A percentile compares a stretch with the other conserved stretches of the same genome.
These are phyloP conservation scores for Phytopythium litorale DNA, from an alignment of 352 stramenopile species.

Conservation along the genomic window DNA sequence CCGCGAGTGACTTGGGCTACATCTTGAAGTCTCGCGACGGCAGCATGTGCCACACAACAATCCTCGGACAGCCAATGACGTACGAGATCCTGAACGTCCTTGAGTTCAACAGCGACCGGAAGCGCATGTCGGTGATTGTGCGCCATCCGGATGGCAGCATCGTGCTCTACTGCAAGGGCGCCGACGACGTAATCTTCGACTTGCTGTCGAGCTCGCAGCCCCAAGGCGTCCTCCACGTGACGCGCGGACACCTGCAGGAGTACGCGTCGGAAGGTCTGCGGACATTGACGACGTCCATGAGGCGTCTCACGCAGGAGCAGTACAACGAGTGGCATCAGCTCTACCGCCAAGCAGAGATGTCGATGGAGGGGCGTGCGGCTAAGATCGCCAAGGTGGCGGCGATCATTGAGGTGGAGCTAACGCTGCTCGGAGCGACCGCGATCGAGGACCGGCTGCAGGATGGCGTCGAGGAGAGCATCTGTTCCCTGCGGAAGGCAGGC, in stretches of 20 bases:
- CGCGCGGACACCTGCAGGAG: constrained; percentile 76
- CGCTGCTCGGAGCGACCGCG: constrained; percentile 85
- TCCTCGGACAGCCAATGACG: constrained; percentile 62
- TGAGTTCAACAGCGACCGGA: constrained; percentile 98
- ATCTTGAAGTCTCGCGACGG: constrained; percentile 64
- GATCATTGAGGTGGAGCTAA: constrained; percentile 85
- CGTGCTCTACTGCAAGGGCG: constrained; percentile 81
- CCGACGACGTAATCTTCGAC: constrained; percentile 81
- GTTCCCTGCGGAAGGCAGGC: constrained; percentile 87
- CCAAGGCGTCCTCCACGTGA: constrained; percentile 78
- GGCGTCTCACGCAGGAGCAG: constrained; percentile 57
- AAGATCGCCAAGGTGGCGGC: constrained; percentile 77
- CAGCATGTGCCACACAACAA: constrained; percentile 55
- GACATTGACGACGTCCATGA: constrained; percentile 72
- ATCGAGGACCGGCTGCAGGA: constrained; percentile 94
- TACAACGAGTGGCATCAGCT: constrained; percentile 71
- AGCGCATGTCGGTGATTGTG: constrained; percentile 98
- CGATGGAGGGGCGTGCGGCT: constrained; percentile 58
- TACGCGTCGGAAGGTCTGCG: constrained; percentile 76
- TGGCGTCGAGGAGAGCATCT: constrained; percentile 91
- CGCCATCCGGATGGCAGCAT: constrained; percentile 70
- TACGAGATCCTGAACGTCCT: constrained; percentile 96
- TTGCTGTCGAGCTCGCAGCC: constrained; percentile 57
- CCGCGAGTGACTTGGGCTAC: constrained; percentile 72
- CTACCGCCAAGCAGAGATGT: constrained; percentile 76